These are phyloP conservation scores for Clohesyomyces aquaticus DNA, from an alignment of 495 filamentous ascomycete genomes.

Conservation along the genomic window DNA sequence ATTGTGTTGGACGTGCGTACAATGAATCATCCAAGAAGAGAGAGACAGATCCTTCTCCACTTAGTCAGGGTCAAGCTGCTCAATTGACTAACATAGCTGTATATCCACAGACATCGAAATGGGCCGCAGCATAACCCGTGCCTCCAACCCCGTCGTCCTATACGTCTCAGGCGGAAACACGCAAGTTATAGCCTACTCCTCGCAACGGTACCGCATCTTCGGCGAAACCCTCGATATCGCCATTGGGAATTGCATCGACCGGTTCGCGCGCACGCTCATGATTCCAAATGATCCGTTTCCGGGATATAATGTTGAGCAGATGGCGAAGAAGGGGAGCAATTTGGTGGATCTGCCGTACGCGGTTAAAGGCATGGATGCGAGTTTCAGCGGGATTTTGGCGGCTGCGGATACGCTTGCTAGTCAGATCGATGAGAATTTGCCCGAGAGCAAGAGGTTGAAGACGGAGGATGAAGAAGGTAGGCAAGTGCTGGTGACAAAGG, in stretches of 20 bases:
- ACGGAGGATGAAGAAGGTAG: constrained; percentile 48
- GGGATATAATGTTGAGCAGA: constrained; percentile 96
- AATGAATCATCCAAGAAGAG: too few relatives aligned
- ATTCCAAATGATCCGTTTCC: constrained; percentile 96
- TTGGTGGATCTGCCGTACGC: constrained; percentile 90
- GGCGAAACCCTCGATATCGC: constrained; percentile 97
- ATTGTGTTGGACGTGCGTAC: constrained; percentile 86
- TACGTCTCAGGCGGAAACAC: constrained; percentile 98
- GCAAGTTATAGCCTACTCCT: constrained; percentile 95
- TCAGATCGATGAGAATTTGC: constrained; percentile 52
- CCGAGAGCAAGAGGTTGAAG: constrained; percentile 44
- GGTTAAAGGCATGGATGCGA: constrained; percentile 98
- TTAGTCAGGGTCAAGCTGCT: too few relatives aligned
- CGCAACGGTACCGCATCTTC: constrained; percentile 94
- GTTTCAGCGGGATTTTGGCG: constrained; percentile 88
- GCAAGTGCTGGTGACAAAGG: constrained; percentile 72
- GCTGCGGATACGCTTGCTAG: constrained; percentile 76
- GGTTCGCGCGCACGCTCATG: constrained; percentile 85
- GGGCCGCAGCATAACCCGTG: constrained; percentile 90
- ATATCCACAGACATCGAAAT: constrained; percentile 90
- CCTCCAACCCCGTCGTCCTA: constrained; percentile 88
- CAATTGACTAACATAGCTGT: too few relatives aligned
- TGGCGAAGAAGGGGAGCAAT: constrained; percentile 74
- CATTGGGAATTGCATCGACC: constrained; percentile 95
- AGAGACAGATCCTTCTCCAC: too few relatives aligned